phyloP scores from a whole-genome alignment of 495 filamentous ascomycete genomes.

The Penicillium cataractarum region DNA sequence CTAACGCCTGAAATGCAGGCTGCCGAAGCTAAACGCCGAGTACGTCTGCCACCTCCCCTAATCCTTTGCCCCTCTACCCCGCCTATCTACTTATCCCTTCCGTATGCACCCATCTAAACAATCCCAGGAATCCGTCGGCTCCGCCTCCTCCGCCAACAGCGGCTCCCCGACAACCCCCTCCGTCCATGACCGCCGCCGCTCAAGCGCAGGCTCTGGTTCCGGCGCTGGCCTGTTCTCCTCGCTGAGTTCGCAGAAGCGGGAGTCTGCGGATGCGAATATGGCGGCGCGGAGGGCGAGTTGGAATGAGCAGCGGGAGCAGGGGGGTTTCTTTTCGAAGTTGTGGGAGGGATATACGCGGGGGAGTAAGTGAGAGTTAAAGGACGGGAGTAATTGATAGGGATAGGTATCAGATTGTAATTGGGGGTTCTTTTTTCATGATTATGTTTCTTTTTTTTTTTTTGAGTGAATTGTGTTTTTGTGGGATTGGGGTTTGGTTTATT shows the following conservation, averaged over 20 bases:
- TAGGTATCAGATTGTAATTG: background rate
- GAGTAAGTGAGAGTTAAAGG: conserved; percentile 9
- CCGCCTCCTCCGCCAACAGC: conserved; percentile 22
- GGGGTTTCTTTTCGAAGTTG: conserved; percentile 53
- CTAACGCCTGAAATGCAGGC: conserved; percentile 24
- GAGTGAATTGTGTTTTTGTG: background rate
- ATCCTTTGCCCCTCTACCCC: background rate
- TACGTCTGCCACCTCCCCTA: conserved; percentile 10
- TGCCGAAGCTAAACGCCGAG: conserved; percentile 15
- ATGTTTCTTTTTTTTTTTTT: background rate
- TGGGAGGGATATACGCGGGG: conserved; percentile 56
- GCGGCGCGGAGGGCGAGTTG: conserved; percentile 50
- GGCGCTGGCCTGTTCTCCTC: conserved; percentile 46
- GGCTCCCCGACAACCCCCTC: conserved; percentile 16
- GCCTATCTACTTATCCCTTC: background rate
- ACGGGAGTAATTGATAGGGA: background rate
- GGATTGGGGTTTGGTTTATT: background rate
- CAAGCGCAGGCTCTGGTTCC: conserved; percentile 35
- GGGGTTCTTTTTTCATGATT: background rate
- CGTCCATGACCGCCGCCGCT: conserved; percentile 37
- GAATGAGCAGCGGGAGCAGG: conserved; percentile 49
- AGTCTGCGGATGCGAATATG: conserved; percentile 41
- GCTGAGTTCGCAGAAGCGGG: conserved; percentile 56
- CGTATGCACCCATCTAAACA: background rate
- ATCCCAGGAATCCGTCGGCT: conserved; percentile 29